Evolutionary conservation across 78 protist genomes (phyloP), one percentile per base, ranked within the genome.

Genomic region (Polysphondylium violaceum): DNA sequence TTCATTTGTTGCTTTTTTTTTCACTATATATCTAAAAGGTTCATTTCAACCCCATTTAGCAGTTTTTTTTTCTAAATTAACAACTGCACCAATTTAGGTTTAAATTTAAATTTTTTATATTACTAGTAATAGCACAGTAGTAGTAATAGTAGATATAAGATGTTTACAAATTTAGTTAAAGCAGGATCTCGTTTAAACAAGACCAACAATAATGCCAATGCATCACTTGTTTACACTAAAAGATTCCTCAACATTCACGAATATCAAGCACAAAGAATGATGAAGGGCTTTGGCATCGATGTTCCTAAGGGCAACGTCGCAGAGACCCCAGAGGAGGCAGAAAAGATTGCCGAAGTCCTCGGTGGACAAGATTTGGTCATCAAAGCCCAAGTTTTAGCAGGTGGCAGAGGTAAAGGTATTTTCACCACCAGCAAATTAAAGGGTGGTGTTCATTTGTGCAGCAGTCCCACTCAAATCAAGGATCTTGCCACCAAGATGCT

Each of bases 341-440:
- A 73, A 31, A 79, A 90, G 83, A 67, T 74, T 8, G 68, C 87
- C 11, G 88, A 90, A 44, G 72, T 74, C 14, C 31, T 90, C 43
- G 69, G 73, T 40, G 58, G 90, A 61, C 88, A 86, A 40, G 93
- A 95, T 33, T 17, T 88, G 3, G 97, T 97, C 25, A 88, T 97
- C 72, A 97, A 97, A 92, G 94, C 98, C n/a, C 99, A 97, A 92
- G 67, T 97, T 17, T 95, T 92, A 2, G 99, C 99, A 9, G 99
- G 99, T 23, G 99, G 99, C 41, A 95, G 99, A 21, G 99, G 99
- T 8, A 88, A 89, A 64, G 99, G 99, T 38, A 47, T 73, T 31
- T 98, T 99, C 89, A 41, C 55, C 19, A 93, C 50, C 25, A 98
- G 99, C 17, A 51, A 51, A 19, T 86, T 98, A 86, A 61, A 96